These are phyloP conservation scores for Talaromyces proteolyticus DNA, from an alignment of 495 filamentous ascomycete genomes.

Conservation along the genomic window DNA sequence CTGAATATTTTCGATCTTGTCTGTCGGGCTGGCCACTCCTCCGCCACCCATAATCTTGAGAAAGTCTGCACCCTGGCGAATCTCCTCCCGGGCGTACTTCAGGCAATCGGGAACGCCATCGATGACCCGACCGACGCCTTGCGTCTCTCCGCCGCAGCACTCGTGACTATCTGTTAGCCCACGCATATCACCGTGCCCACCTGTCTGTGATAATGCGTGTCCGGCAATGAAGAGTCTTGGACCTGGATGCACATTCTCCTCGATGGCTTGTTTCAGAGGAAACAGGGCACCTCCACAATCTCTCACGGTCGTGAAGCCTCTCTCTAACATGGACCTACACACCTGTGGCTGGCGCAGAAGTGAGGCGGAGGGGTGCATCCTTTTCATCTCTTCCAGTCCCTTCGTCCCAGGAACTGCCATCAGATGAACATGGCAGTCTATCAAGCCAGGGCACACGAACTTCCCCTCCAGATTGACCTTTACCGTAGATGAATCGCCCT, in stretches of 20 bases:
- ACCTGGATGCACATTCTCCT: conserved; percentile 40
- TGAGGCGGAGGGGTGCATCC: conserved; percentile 12
- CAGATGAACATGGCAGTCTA: conserved; percentile 56
- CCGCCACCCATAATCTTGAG: conserved; percentile 54
- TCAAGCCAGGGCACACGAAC: conserved; percentile 48
- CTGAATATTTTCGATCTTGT: conserved; percentile 42
- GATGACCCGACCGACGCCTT: conserved; percentile 29
- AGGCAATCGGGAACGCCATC: conserved; percentile 48
- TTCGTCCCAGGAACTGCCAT: conserved; percentile 34
- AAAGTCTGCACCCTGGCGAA: conserved; percentile 46
- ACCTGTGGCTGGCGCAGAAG: conserved; percentile 39
- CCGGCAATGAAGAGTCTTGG: conserved; percentile 39
- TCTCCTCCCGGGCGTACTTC: conserved; percentile 41
- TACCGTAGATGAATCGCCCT: not conserved
- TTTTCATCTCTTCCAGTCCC: conserved; percentile 15
- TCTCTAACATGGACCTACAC: conserved; percentile 38
- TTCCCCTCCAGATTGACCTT: conserved; percentile 35
- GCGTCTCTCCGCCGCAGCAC: conserved; percentile 35
- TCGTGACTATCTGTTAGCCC: conserved; percentile 22
- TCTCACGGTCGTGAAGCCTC: conserved; percentile 49
- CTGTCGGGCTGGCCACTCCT: conserved; percentile 46
- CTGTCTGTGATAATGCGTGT: conserved; percentile 43
- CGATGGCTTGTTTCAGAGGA: conserved; percentile 44
- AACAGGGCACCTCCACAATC: conserved; percentile 46
- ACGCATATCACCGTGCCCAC: conserved; percentile 47